Evolutionary conservation across 1,139 yeast species (phyloP), one percentile per base, ranked within the genome.

Genomic region (Magnusiomyces paraingens): DNA sequence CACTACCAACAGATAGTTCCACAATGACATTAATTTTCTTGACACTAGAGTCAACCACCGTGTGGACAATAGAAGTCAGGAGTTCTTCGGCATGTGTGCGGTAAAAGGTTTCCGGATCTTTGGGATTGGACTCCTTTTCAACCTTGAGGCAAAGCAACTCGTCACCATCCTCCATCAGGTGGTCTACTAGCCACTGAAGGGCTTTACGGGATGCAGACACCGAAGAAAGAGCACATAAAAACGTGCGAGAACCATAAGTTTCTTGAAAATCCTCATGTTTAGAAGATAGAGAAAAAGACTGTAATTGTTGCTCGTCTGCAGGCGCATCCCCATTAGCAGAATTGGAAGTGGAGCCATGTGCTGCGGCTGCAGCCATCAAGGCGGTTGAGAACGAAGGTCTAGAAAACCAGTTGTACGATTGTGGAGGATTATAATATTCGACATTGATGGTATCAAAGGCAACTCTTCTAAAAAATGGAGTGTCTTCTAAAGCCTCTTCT

Each of bases 1-100:
- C 61, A 46, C 59, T 60, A 18, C 67, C 66, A 21, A 65, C 57
- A 8, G 62, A 66, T 35, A 65, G 52, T 50, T 65, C 68, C 2
- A 64, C 65, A 10, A 60, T 58, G 12, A 65, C 56, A 55, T 59
- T 62, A 48, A 63, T 57, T 48, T 60, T 57, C 14, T 60, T 51
- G 20, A 51, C 52, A 1, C 57, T 55, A 17, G 18, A 20, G 15
- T 52, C 59, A 8, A 63, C 56, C n/a, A 61, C 21, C 14, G 47
- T 42, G 22, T 47, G 50, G 22, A 61, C 54, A 2, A 62, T 58
- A 11, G 46, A 47, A 4, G 57, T 53, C 40, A 65, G 52, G n/a
- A 63, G 26, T 1, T 51, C 49, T 21, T 62, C 57, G 2, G 66
- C 66, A 29, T 60, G 59, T 47, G 49, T 43, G 52, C 61, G 64